Base-by-base conservation (phyloP, 202 grass and related monocot species). In the Alloteropsis angusta region DNA sequence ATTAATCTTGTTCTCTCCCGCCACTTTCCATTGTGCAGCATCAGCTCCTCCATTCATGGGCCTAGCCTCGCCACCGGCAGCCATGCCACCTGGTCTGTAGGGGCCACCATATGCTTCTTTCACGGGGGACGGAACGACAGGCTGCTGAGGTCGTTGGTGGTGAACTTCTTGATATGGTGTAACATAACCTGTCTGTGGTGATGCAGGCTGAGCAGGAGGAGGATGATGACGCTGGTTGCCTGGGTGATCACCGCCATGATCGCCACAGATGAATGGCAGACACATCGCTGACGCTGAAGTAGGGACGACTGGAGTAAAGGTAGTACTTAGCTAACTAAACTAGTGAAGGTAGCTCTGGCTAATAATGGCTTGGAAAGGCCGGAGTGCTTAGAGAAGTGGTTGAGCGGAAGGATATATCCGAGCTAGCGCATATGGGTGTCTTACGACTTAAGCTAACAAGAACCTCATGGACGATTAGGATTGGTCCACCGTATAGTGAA, bases 231-330 rank as follows among this genome's bases (percentile, higher is more conserved):
- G 64, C 4, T 39, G 0, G 3, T 0, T 2, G 25, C 5, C 11
- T n/a, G n/a, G n/a, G n/a, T n/a, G n/a, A n/a, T n/a, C n/a, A n/a
- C n/a, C n/a, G n/a, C n/a, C n/a, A n/a, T n/a, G n/a, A n/a, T n/a
- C n/a, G n/a, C n/a, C n/a, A n/a, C n/a, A n/a, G n/a, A n/a, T n/a
- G n/a, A 84, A 84, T 36, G 45, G 74, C 12, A 84, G 66, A 44
- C 82, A 84, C 82, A 84, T 84, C 41, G 44, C 19, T 55, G 30
- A 7, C 7, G 41, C 79, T 45, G 9, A 19, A 6, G 55, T 48
- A 50, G 65, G 4, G 5, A 5, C 5, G 19, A 36, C 5, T 36
- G 45, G 10, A 12, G 5, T 49, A n/a, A 28, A 39, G n/a, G 5
- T 28, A 46, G 19, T n/a, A n/a, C n/a, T n/a, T n/a, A n/a, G n/a